These are phyloP conservation scores for Aspergillus ustus DNA, from an alignment of 2,329 filamentous ascomycete species.

Conservation along the genomic window DNA sequence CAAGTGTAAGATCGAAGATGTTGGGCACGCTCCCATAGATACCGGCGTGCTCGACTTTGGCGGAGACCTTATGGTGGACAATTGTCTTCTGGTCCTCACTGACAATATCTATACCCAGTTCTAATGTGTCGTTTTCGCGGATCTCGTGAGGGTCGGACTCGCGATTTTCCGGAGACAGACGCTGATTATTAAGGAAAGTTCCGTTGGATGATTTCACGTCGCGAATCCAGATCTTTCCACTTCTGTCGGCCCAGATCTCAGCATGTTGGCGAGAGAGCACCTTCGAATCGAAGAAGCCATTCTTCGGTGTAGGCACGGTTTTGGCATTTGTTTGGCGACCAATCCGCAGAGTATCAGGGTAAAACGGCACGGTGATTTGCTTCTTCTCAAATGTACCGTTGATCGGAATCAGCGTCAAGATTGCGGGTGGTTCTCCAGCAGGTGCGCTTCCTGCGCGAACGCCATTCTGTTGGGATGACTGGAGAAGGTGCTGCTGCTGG, in stretches of 20 bases:
- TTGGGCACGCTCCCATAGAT: conserved; percentile 73
- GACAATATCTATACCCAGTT: conserved; percentile 97
- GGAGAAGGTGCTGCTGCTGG: conserved; percentile 64
- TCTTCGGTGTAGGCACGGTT: conserved; percentile 85
- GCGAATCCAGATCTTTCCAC: conserved; percentile 90
- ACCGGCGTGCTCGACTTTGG: conserved; percentile 94
- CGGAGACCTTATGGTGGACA: conserved; percentile 96
- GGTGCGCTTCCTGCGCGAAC: conserved; percentile 50
- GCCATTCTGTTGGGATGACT: conserved; percentile 66
- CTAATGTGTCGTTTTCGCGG: conserved; percentile 86
- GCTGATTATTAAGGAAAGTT: conserved; percentile 92
- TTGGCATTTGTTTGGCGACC: conserved; percentile 97
- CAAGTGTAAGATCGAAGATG: conserved; percentile 86
- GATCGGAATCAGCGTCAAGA: conserved; percentile 84
- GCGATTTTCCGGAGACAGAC: conserved; percentile 89
- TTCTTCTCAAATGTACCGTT: conserved; percentile 98
- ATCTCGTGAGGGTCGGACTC: conserved; percentile 96
- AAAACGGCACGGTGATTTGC: conserved; percentile 90
- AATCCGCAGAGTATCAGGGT: conserved; percentile 91
- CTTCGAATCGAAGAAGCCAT: conserved; percentile 98
- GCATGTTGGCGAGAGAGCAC: conserved; percentile 95
- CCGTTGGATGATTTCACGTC: conserved; percentile 99
- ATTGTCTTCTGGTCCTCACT: conserved; percentile 98
- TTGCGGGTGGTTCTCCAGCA: conserved; percentile 67
- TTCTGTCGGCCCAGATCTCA: conserved; percentile 87